Evolutionary conservation across 2,329 filamentous ascomycete species (phyloP), one percentile per base, ranked within the genome.

Genomic region (Penicillium janthinellum): DNA sequence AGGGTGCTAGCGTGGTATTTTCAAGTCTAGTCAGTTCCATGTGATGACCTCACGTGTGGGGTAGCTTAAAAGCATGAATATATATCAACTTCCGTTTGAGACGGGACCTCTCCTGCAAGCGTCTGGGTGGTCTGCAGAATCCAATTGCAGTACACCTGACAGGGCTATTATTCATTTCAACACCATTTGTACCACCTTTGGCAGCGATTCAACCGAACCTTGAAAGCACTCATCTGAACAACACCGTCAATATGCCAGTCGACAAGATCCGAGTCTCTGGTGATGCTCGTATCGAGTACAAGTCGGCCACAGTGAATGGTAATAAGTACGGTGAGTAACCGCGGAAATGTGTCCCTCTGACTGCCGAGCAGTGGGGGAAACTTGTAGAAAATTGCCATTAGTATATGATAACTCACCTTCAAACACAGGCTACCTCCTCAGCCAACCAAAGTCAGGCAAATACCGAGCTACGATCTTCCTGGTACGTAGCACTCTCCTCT

Each of bases 281-380:
- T 62, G 91, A 94, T 78, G 71, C 86, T 37, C 84, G 90, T 63
- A 83, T 92, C 68, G 79, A 86, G 69, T 83, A 87, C 72, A 83
- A 85, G 68, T 87, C 83, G 57, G 83, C 86, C 44, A 78, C 81
- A 54, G 79, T 93, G 59, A 88, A 89, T 66, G 89, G 88, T 65
- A 83, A 85, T 68, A 90, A 81, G 37, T 96, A 95, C 78, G 85
- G 82, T 82, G 67, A 61, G 76, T 69, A 55, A 22, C 7, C 7
- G 35, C 38, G 10, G 5, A 31, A 34, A 2, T 14, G 11, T n/a
- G 22, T 41, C 35, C 3, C 39, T 41, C 2, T 4, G 22, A 52
- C 35, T 5, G 10, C 6, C 5, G 1, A n/a, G n/a, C n/a, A 39
- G 10, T 17, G 34, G 7, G 17, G 14, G 17, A 17, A 39, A 8